Percentiles rank a stretch among this genome's conserved stretches.
phyloP scores from a whole-genome alignment of 306 rosid genomes.

The Vigna mungo region DNA sequence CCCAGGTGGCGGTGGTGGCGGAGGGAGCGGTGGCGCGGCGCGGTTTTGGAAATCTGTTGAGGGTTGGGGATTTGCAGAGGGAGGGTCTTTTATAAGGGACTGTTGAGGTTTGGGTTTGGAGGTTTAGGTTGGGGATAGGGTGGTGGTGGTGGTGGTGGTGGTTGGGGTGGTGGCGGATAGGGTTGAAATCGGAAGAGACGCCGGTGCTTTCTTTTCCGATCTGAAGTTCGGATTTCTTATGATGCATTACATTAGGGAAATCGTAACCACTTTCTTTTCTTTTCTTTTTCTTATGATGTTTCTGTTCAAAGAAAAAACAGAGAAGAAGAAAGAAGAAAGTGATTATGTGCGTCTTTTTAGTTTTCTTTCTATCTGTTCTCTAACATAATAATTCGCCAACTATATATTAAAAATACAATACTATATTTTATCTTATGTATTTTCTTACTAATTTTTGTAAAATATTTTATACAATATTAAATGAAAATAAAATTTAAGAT shows the following conservation, averaged over 20 bases:
- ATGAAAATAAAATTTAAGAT: not conserved
- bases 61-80: slow-evolving; percentile 4
- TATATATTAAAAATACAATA: no score
- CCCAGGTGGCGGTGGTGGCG: not conserved
- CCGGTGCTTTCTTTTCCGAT: slow-evolving; percentile 56
- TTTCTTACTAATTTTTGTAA: not conserved
- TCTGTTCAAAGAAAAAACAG: no score
- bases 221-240: slow-evolving; percentile 52
- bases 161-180: not conserved
- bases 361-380: no score
- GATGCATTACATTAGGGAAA: slow-evolving; percentile 51
- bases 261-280: no score
- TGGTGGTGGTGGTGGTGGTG: not conserved
- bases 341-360: no score
- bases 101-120: not conserved
- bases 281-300: no score
- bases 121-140: not conserved
- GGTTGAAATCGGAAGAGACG: slow-evolving; percentile 53
- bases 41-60: not conserved
- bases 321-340: no score
- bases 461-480: not conserved
- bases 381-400: no score
- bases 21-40: not conserved
- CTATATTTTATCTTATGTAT: not conserved
- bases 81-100: not conserved